phyloP scores from a whole-genome alignment of 495 filamentous ascomycete species.

The Neohortaea acidophila region DNA sequence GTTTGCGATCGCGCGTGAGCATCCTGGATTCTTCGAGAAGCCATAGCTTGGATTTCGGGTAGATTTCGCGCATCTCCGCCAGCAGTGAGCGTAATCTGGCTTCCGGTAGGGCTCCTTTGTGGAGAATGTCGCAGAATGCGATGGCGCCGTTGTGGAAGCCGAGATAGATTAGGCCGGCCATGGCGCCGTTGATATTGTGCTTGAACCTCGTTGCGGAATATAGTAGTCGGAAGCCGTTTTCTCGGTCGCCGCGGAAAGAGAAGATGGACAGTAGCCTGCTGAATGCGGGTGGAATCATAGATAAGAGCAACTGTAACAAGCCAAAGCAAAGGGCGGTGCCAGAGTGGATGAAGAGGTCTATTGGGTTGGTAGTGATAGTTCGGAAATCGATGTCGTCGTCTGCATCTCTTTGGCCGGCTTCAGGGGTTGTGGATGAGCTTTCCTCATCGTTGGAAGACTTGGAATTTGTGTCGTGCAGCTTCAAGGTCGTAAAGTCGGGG shows the following conservation, averaged over 20 bases:
- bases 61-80: conserved; percentile 54
- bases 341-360: conserved; percentile 78
- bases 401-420: conserved; percentile 1
- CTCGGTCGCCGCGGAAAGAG: conserved; percentile 82
- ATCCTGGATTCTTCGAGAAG: conserved; percentile 77
- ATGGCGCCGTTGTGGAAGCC: conserved; percentile 78
- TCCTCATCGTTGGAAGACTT: not conserved
- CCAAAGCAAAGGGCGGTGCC: conserved; percentile 83
- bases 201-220: conserved; percentile 82
- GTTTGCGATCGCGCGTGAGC: conserved; percentile 47
- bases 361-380: conserved; percentile 10
- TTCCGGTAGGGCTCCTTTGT: conserved; percentile 56
- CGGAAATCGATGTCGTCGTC: conserved; percentile 14
- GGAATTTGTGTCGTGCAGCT: conserved; percentile 21
- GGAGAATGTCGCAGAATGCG: conserved; percentile 76
- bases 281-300: conserved; percentile 83
- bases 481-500: conserved; percentile 11
- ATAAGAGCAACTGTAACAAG: conserved; percentile 66
- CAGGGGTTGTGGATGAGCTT: not conserved
- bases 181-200: conserved; percentile 72
- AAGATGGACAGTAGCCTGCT: conserved; percentile 70
- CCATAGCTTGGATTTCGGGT: conserved; percentile 78
- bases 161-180: conserved; percentile 66
- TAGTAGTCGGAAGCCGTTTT: conserved; percentile 66
- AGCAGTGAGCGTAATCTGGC: conserved; percentile 54